These are phyloP conservation scores for Solanum boliviense DNA, from an alignment of 257 asterid genomes.

Conservation along the genomic window DNA sequence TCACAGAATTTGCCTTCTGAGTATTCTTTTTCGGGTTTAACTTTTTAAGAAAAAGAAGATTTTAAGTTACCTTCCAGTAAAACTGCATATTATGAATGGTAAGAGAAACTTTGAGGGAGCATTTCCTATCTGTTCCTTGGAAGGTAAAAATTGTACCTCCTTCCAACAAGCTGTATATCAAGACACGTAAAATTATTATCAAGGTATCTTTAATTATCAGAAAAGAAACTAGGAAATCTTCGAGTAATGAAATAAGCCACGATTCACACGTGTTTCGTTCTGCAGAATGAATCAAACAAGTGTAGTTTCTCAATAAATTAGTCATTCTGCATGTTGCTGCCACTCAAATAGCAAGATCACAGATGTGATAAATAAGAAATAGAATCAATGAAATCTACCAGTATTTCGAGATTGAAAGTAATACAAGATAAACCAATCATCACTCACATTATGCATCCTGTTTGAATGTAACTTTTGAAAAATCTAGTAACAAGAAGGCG, in stretches of 20 bases:
- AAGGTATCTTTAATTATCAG: background rate
- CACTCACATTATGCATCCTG: conserved; percentile 66
- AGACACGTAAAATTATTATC: background rate
- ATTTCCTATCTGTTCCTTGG: conserved; percentile 33
- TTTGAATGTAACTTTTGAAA: conserved; percentile 39
- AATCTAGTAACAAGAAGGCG: conserved; percentile 58
- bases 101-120: conserved; percentile 35
- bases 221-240: background rate
- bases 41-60: background rate
- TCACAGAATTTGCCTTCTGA: background rate
- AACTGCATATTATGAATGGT: conserved; percentile 63
- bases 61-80: conserved; percentile 57
- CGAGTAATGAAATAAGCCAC: background rate
- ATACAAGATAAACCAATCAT: background rate
- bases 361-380: background rate
- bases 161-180: conserved; percentile 43
- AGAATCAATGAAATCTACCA: background rate
- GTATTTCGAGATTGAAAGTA: no score
- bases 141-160: conserved; percentile 71
- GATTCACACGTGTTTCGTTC: background rate
- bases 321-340: background rate
- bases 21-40: no score
- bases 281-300: background rate
- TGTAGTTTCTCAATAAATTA: background rate
- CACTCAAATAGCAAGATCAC: background rate